phyloP scores from a whole-genome alignment of 2,329 filamentous ascomycete species.

The Nothophaeocryptopus gaeumannii region DNA sequence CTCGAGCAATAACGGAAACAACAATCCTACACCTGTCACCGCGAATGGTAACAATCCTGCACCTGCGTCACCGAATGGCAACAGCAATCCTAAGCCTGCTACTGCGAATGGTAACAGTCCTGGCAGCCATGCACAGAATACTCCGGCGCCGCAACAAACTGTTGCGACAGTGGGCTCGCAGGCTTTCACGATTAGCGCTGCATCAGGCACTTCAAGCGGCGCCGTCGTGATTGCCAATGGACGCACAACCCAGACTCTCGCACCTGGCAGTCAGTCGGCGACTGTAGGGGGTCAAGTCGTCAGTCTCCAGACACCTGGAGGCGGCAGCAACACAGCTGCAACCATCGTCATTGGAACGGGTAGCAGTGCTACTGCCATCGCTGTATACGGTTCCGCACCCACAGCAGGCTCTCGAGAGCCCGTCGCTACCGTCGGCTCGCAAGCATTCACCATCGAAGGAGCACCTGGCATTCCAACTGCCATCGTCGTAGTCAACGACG shows the following conservation, averaged over 20 bases:
- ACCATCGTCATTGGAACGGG: conserved; percentile 2
- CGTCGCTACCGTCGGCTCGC: not conserved
- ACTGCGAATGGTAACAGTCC: too few species aligned
- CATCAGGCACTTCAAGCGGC: not conserved
- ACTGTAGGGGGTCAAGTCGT: not conserved
- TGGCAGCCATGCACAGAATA: too few species aligned
- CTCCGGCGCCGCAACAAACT: not conserved
- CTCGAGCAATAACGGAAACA: not conserved
- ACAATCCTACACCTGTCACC: not conserved
- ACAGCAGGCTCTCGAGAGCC: not conserved
- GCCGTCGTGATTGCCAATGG: not conserved
- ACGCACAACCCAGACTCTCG: not conserved
- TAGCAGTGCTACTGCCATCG: not conserved
- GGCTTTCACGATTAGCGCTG: not conserved
- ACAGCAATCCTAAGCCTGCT: too few species aligned
- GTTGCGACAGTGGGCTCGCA: not conserved
- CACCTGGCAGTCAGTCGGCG: not conserved
- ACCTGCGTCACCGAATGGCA: too few species aligned
- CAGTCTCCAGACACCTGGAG: not conserved
- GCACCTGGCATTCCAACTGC: not conserved
- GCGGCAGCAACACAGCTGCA: too few species aligned
- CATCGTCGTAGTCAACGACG: not conserved
- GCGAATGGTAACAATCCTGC: not conserved
- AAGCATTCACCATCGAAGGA: not conserved
- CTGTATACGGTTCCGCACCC: too few species aligned